phyloP scores from a whole-genome alignment of 2,329 filamentous ascomycete genomes.

The Metarhizium anisopliae region DNA sequence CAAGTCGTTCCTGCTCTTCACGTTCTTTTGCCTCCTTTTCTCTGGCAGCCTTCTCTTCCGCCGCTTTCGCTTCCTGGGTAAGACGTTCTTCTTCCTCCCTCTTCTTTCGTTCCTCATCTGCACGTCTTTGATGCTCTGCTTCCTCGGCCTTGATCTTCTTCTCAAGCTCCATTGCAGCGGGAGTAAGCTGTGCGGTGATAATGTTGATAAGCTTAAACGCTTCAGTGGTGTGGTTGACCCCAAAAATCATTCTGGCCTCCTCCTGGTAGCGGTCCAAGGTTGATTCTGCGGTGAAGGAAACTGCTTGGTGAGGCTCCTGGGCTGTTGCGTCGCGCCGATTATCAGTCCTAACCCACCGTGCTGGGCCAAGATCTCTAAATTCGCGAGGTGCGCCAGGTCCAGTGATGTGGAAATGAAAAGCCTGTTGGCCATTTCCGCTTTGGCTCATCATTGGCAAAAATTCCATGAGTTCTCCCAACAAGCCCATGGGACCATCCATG shows the following conservation, averaged over 20 bases:
- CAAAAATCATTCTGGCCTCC: constrained; percentile 81
- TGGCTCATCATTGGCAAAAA: constrained; percentile 38
- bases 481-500: constrained; percentile 42
- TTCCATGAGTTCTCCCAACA: constrained; percentile 48
- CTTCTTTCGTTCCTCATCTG: constrained; percentile 50
- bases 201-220: constrained; percentile 60
- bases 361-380: constrained; percentile 37
- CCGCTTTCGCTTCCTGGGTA: constrained; percentile 62
- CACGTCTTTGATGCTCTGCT: constrained; percentile 39
- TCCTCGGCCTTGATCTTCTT: constrained; percentile 58
- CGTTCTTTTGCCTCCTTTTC: constrained; percentile 66
- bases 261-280: constrained; percentile 80
- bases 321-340: constrained; percentile 36
- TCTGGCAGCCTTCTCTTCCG: constrained; percentile 54
- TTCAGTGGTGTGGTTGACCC: constrained; percentile 51
- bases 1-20: constrained; percentile 34
- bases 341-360: constrained; percentile 36
- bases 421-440: constrained; percentile 37
- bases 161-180: constrained; percentile 74
- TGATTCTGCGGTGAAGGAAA: constrained; percentile 61
- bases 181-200: constrained; percentile 66
- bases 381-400: constrained; percentile 38
- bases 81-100: constrained; percentile 57
- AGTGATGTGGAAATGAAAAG: constrained; percentile 52
- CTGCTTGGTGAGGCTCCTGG: constrained; percentile 62